phyloP scores from a whole-genome alignment of 805 yeast genomes.

The Schwanniomyces pseudopolymorphus region DNA sequence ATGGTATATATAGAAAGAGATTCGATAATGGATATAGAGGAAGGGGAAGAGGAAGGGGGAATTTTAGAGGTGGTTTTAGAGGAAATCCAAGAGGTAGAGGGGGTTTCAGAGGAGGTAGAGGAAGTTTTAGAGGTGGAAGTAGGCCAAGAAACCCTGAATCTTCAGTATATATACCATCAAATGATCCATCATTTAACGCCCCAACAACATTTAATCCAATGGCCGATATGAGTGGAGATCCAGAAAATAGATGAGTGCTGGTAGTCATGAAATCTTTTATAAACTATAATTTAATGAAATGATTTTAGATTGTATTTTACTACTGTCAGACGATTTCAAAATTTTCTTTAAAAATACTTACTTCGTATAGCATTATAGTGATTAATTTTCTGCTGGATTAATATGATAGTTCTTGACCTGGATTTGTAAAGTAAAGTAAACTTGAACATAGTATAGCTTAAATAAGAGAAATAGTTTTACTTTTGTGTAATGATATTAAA shows the following conservation, averaged over 20 bases:
- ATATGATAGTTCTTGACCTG: too few relatives aligned
- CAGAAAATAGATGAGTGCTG: background rate
- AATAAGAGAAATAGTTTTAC: too few relatives aligned
- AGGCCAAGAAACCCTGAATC: slow-evolving; percentile 10
- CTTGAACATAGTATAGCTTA: too few relatives aligned
- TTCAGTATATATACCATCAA: slow-evolving; percentile 19
- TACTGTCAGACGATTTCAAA: too few relatives aligned
- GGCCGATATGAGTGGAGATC: slow-evolving; percentile 8
- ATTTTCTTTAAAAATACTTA: too few relatives aligned
- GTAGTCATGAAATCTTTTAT: background rate
- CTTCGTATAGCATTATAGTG: too few relatives aligned
- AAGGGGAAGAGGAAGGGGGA: slow-evolving; percentile 44
- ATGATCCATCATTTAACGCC: slow-evolving; percentile 18
- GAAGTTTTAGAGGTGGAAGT: slow-evolving; percentile 15
- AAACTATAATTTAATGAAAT: background rate
- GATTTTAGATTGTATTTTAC: background rate
- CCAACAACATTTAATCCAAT: slow-evolving; percentile 15
- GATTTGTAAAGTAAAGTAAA: too few relatives aligned
- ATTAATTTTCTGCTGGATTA: too few relatives aligned
- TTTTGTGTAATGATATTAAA: too few relatives aligned
- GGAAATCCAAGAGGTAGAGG: slow-evolving; percentile 42
- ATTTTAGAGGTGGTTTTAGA: slow-evolving; percentile 46
- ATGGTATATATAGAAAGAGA: slow-evolving; percentile 9
- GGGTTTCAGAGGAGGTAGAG: slow-evolving; percentile 26
- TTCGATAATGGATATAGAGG: slow-evolving; percentile 20